These are phyloP conservation scores for Candida easanensis DNA, from an alignment of 805 yeast genomes.

Conservation along the genomic window DNA sequence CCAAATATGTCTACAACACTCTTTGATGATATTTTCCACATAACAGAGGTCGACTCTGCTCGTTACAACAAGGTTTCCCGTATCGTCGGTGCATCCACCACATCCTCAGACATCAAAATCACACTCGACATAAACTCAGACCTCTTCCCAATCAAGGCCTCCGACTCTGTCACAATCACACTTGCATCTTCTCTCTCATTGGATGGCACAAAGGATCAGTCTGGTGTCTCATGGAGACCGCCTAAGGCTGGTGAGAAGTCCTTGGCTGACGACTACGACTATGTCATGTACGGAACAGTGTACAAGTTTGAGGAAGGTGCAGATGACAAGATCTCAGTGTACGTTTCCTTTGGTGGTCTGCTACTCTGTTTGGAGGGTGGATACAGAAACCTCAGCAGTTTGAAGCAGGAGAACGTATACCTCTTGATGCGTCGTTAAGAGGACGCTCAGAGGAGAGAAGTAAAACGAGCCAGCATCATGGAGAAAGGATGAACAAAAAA, in stretches of 20 bases:
- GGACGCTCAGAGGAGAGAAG: background rate
- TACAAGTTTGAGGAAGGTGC: slow-evolving; percentile 91
- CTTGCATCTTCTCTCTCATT: slow-evolving; percentile 70
- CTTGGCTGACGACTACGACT: slow-evolving; percentile 94
- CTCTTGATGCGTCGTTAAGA: slow-evolving; percentile 67
- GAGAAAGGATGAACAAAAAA: background rate
- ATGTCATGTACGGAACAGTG: slow-evolving; percentile 97
- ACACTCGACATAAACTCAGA: slow-evolving; percentile 90
- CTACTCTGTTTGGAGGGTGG: slow-evolving; percentile 93
- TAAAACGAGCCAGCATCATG: background rate
- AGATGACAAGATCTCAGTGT: slow-evolving; percentile 67
- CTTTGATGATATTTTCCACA: slow-evolving; percentile 89
- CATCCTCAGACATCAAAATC: slow-evolving; percentile 75
- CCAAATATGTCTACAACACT: slow-evolving; percentile 66
- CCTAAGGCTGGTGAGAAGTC: slow-evolving; percentile 82
- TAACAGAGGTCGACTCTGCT: slow-evolving; percentile 80
- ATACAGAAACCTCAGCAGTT: slow-evolving; percentile 79
- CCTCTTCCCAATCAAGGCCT: slow-evolving; percentile 76
- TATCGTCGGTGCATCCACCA: slow-evolving; percentile 81
- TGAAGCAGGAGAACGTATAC: slow-evolving; percentile 93
- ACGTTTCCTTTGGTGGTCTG: slow-evolving; percentile 94
- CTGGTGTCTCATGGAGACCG: slow-evolving; percentile 44
- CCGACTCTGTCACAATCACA: slow-evolving; percentile 81
- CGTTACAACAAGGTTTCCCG: slow-evolving; percentile 92
- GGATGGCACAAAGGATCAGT: slow-evolving; percentile 46